phyloP scores from a whole-genome alignment of 768 basidiomycete genomes.

The Pleurotus djamor region DNA sequence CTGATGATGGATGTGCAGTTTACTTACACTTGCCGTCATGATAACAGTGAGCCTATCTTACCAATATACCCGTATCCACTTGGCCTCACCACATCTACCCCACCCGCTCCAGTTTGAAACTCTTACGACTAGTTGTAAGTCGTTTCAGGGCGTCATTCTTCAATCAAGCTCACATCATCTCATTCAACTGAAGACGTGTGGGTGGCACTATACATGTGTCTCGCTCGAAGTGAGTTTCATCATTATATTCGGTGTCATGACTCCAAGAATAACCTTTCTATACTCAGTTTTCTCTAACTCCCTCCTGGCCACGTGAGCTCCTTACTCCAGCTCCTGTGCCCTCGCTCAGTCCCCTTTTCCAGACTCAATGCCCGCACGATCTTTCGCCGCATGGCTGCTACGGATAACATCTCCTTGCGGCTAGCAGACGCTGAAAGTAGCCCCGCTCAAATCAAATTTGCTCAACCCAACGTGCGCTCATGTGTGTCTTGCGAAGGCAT shows the following conservation, averaged over 20 bases:
- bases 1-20: not conserved
- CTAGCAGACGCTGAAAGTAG: not conserved
- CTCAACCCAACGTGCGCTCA: not conserved
- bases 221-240: not conserved
- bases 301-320: constrained; percentile 2
- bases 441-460: not conserved
- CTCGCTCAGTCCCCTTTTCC: not conserved
- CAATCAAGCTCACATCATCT: too few species aligned
- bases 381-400: not conserved
- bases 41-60: not conserved
- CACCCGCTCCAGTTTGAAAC: not conserved
- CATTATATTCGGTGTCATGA: not conserved
- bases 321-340: not conserved
- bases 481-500: too few species aligned
- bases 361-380: constrained; percentile 1
- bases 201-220: constrained; percentile 6
- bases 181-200: not conserved
- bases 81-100: not conserved
- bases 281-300: constrained; percentile 8
- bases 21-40: constrained; percentile 2
- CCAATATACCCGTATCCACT: not conserved
- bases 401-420: not conserved
- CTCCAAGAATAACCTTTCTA: not conserved
- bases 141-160: not conserved
- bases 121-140: not conserved